Conservation (phyloP, 345 rosid genomes). For the Noccaea caerulescens region DNA sequence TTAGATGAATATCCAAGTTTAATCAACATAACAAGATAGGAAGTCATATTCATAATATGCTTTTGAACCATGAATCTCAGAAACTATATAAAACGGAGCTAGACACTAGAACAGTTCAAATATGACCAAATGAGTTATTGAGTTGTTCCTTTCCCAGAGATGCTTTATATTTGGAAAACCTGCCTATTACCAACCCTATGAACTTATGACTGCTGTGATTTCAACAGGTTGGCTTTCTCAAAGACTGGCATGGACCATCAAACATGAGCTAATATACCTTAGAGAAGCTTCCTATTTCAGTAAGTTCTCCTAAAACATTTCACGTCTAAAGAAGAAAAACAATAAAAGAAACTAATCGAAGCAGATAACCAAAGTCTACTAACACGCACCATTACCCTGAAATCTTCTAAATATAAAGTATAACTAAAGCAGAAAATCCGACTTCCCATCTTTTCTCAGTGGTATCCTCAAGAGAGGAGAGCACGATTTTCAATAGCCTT, state of each 20-base stretch:
- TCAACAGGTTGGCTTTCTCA: constrained; percentile 20
- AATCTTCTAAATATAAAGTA: background rate
- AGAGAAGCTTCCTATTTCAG: constrained; percentile 19
- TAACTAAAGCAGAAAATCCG: constrained; percentile 10
- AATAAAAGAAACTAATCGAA: constrained; percentile 12
- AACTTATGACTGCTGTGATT: constrained; percentile 7
- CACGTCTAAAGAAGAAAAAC: constrained; percentile 5
- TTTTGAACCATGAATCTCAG: constrained; percentile 11
- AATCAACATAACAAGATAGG: constrained; percentile 36
- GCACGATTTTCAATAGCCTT: background rate
- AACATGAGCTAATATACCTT: constrained; percentile 12
- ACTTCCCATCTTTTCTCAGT: constrained; percentile 3
- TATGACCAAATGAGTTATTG: constrained; percentile 14
- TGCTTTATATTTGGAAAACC: background rate
- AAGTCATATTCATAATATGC: constrained; percentile 23
- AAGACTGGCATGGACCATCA: constrained; percentile 18
- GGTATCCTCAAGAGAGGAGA: background rate
- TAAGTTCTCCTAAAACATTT: constrained; percentile 28
- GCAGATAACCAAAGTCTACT: constrained; percentile 16
- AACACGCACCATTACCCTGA: constrained; percentile 15
- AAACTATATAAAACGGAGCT: constrained; percentile 11
- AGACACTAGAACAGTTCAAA: constrained; percentile 12
- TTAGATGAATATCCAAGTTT: constrained; percentile 35
- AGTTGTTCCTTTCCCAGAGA: constrained; percentile 16
- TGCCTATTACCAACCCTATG: constrained; percentile 7